Base-by-base conservation (phyloP, 1,139 yeast species). In the Taiozyma onychis region DNA sequence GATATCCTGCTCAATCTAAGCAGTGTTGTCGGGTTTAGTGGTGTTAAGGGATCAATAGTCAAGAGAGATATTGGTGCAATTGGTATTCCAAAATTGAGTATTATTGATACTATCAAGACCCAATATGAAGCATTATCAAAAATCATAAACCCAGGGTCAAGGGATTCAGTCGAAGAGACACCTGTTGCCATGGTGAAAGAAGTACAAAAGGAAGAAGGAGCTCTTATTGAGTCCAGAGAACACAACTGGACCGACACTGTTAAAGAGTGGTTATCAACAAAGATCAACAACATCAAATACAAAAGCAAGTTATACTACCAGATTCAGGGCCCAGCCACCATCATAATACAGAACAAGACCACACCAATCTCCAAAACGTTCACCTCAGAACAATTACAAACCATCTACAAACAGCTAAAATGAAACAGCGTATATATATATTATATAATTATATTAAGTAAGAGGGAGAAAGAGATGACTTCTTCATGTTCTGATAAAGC, bases 271-370 rank as follows among this genome's bases (percentile, higher is more conserved):
- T 28, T 55, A 9, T 42, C 49, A 4, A 44, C 51, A 2, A 50
- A 48, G 18, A 47, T 57, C 44, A 48, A 54, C 24, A 55, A 52
- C 27, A 10, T 52, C 3, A 48, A 56, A 24, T 43, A 48, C 10
- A 57, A 52, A 39, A 59, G 58, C 43, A 61, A 56, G 35, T 39
- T 56, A 13, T 60, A 56, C 47, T 59, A 54, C 35, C 55, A 56
- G 45, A 47, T 64, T 9, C 46, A 52, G 44, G 69, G 69, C 1
- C 69, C 69, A 7, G 67, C 67, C 1, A 57, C 56, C 1, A 46
- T 65, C 7, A 54, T 63, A 39, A 41, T 65, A 14, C 66, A 63
- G 44, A 58, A 61, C 45, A 47, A 50, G 9, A 28, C 43, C 45
- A 21, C 48, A 11, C 28, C 49, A 4, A 30, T 35, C 11, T 35